Evolutionary conservation across 805 yeast genomes (phyloP).

Genomic region (Millerago galiae): DNA sequence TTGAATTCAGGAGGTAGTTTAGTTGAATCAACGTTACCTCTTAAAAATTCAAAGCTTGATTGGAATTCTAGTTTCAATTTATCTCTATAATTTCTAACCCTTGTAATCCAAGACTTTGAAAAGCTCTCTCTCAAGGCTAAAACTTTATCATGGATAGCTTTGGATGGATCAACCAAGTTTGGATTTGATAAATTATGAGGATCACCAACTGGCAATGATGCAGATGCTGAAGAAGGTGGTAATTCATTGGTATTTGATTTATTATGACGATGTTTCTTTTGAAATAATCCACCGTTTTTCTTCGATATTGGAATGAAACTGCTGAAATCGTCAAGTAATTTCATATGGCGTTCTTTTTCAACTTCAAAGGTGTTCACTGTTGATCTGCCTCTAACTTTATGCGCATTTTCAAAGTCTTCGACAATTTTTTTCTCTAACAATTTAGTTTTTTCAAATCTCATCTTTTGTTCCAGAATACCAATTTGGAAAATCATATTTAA

Average conservation of each 20-base stretch:
- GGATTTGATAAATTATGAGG: no score
- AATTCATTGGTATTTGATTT: not conserved
- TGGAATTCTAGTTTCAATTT: constrained; percentile 34
- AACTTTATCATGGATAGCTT: constrained; percentile 4
- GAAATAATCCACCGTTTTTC: constrained; percentile 3
- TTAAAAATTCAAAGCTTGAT: constrained; percentile 33
- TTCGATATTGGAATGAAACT: constrained; percentile 5
- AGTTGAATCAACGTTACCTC: constrained; percentile 32
- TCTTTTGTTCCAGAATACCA: constrained; percentile 60
- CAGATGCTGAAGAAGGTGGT: constrained; percentile 3
- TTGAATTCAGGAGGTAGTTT: constrained; percentile 35
- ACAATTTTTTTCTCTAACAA: constrained; percentile 32
- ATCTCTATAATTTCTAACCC: constrained; percentile 44
- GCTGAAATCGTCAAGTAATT: constrained; percentile 4
- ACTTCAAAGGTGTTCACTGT: constrained; percentile 7
- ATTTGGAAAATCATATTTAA: constrained; percentile 57
- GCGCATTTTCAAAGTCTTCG: constrained; percentile 12
- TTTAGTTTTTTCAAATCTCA: constrained; percentile 45
- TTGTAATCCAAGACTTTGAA: constrained; percentile 64
- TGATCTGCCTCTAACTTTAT: constrained; percentile 4
- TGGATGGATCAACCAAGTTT: not conserved
- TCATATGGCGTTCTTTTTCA: constrained; percentile 3
- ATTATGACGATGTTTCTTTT: not conserved
- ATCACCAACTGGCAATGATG: not conserved
- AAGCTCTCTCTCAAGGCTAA: constrained; percentile 36